phyloP scores from a whole-genome alignment of 2,329 filamentous ascomycete species.

The Penicillium digitatum region DNA sequence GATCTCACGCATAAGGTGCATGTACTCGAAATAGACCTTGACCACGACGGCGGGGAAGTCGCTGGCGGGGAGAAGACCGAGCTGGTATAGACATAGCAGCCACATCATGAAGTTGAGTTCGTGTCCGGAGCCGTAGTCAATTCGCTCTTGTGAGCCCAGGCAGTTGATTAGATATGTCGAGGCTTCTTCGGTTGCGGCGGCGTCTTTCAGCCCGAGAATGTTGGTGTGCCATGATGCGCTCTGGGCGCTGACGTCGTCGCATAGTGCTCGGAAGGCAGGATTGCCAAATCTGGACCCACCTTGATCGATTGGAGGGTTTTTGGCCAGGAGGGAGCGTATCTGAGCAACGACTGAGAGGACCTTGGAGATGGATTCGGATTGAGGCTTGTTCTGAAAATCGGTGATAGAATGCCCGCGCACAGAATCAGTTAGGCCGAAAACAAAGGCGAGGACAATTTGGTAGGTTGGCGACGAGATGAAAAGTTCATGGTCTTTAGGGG shows the following conservation, averaged over 20 bases:
- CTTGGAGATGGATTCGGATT: constrained; percentile 58
- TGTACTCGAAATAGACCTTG: constrained; percentile 74
- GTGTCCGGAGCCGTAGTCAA: constrained; percentile 96
- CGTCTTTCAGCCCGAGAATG: constrained; percentile 36
- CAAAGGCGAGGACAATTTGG: constrained; percentile 72
- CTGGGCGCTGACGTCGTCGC: constrained; percentile 52
- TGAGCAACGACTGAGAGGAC: constrained; percentile 68
- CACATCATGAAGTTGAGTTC: constrained; percentile 97
- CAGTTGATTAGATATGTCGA: constrained; percentile 76
- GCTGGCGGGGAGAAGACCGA: constrained; percentile 58
- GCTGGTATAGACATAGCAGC: constrained; percentile 87
- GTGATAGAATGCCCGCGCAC: constrained; percentile 53
- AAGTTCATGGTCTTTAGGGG: constrained; percentile 70
- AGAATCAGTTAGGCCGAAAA: constrained; percentile 80
- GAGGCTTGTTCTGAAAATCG: constrained; percentile 27
- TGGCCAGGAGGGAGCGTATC: constrained; percentile 61
- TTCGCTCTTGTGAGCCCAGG: constrained; percentile 79
- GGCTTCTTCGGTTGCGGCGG: constrained; percentile 62
- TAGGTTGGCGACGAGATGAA: constrained; percentile 77
- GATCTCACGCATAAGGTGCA: constrained; percentile 78
- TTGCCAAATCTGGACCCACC: constrained; percentile 92
- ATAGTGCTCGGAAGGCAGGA: constrained; percentile 77
- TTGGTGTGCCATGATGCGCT: constrained; percentile 42
- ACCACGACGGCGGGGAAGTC: constrained; percentile 75
- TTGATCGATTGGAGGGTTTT: constrained; percentile 77